Base-by-base conservation (phyloP, 1,284 basidiomycete genomes). In the Apiotrichum akiyoshidainum region DNA sequence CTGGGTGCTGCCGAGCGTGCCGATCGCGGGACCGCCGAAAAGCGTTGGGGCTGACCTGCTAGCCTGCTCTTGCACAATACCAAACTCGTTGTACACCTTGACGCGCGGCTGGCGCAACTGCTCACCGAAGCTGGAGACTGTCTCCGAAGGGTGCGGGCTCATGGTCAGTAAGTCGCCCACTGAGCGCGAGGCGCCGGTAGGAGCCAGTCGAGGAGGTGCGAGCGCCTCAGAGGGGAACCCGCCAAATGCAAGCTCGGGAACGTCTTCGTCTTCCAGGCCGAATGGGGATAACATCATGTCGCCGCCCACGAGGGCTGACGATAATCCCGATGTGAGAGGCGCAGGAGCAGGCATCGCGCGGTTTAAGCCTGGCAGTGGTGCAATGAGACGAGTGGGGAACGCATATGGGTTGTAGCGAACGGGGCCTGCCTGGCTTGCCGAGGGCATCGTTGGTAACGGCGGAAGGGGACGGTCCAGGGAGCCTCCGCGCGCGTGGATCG, bases 231-330 rank as follows among this genome's bases (percentile, higher is more conserved):
- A 31, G 26, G 35, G 34, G 16, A 31, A 16, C 26, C 13, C 35
- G 33, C 53, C 37, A 37, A 44, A 33, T 9, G 31, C 10, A 11
- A 34, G 8, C 14, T 19, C 11, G 22, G 39, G 7, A 35, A 44
- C 19, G 34, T 35, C 19, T 14, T 10, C 6, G 10, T 22, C 45
- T 2, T 34, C 39, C 14, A 57, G 42, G 13, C 60, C 60, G 19
- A 61, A 61, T 1, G 60, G 60, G 10, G 54, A 56, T 31, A 61
- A 39, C 60, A 61, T 61, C 60, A 61, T 61, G 46, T 61, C 60
- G 1, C 60, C 60, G 5, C 59, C 55, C 3, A 46, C 22, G 0
- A 47, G 37, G 7, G 33, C 39, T 1, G 42, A 14, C 16, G 41
- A 33, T 17, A 40, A 35, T 19, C 35, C 34, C 10, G 45, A 16